phyloP scores from a whole-genome alignment of 257 asterid genomes.

The Phtheirospermum japonicum region DNA sequence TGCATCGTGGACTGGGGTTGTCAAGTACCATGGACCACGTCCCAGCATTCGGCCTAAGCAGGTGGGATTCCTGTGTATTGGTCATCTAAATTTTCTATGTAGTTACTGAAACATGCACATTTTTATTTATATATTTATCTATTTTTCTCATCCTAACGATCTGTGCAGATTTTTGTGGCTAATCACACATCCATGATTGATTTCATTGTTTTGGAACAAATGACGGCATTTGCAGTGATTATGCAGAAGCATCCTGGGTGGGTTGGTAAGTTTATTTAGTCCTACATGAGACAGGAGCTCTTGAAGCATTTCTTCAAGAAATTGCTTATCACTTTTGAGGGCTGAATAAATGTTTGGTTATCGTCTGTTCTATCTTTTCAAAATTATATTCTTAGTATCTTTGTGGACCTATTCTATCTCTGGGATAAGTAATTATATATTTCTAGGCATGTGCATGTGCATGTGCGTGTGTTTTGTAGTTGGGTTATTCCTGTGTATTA shows the following conservation, averaged over 20 bases:
- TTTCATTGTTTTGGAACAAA: too few relatives aligned
- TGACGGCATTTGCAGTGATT: too few relatives aligned
- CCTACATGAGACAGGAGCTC: conserved; percentile 4
- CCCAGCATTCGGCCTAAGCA: too few relatives aligned
- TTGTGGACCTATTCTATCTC: conserved; percentile 15
- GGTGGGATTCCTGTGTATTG: conserved; percentile 29
- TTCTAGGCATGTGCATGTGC: too few relatives aligned
- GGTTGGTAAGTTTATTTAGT: too few relatives aligned
- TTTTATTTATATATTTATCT: too few relatives aligned
- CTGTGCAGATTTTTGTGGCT: conserved; percentile 87
- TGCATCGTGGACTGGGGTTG: conserved; percentile 99
- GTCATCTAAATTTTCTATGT: conserved; percentile 13
- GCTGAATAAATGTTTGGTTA: conserved; percentile 11
- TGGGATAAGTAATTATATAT: too few relatives aligned
- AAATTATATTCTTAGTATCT: background rate
- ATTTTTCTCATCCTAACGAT: conserved; percentile 12
- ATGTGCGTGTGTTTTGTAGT: too few relatives aligned
- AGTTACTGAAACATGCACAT: conserved; percentile 8
- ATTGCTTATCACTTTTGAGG: background rate
- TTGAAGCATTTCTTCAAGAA: conserved; percentile 9
- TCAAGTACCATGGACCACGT: conserved; percentile 97
- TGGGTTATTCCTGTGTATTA: too few relatives aligned
- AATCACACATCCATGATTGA: too few relatives aligned
- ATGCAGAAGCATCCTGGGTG: too few relatives aligned
- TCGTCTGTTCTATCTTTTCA: conserved; percentile 3